phyloP scores from a whole-genome alignment of 169 alveolate genomes.

The Plasmodium inui region DNA sequence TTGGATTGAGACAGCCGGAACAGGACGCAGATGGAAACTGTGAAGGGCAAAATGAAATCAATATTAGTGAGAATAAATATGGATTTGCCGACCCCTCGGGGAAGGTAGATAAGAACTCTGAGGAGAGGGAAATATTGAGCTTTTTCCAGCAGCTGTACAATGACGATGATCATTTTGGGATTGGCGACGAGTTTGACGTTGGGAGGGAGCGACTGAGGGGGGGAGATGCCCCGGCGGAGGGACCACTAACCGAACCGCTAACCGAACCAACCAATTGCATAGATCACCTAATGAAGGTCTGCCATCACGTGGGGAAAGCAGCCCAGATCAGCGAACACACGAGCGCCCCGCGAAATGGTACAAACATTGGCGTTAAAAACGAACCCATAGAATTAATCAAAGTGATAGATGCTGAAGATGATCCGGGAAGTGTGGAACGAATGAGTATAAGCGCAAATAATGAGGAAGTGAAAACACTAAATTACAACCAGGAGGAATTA shows the following conservation, averaged over 20 bases:
- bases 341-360: not conserved
- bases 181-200: not conserved
- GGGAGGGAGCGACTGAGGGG: not conserved
- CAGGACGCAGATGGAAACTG: not conserved
- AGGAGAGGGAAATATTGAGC: constrained; percentile 19
- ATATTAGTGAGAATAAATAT: not conserved
- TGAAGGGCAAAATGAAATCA: not conserved
- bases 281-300: not conserved
- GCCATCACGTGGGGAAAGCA: not conserved
- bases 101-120: not conserved
- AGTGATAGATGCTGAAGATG: not conserved
- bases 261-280: not conserved
- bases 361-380: not conserved
- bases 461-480: not conserved
- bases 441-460: not conserved
- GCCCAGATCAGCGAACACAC: not conserved
- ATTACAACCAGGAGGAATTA: not conserved
- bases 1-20: not conserved
- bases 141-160: constrained; percentile 32
- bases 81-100: not conserved
- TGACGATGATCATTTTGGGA: constrained; percentile 17
- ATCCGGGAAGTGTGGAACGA: not conserved
- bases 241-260: not conserved
- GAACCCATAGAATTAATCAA: not conserved
- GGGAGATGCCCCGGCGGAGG: not conserved